Conservation (phyloP, 1,139 yeast genomes). For the Taiozyma onychis region DNA sequence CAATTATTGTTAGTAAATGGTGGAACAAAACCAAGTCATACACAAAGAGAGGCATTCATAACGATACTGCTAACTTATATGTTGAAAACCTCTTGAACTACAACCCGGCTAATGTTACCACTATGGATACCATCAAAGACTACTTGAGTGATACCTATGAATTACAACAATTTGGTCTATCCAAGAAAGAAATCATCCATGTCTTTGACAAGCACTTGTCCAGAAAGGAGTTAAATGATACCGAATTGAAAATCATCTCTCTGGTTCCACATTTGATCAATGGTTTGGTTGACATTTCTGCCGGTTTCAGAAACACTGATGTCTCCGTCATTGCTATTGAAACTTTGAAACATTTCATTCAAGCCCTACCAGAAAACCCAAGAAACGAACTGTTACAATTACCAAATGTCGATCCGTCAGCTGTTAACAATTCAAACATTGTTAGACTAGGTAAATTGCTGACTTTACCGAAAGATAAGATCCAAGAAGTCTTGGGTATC, state of each 20-base stretch:
- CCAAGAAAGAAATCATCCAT: slow-evolving; percentile 41
- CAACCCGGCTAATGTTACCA: slow-evolving; percentile 70
- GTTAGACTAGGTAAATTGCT: slow-evolving; percentile 64
- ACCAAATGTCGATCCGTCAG: slow-evolving; percentile 56
- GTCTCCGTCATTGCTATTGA: slow-evolving; percentile 57
- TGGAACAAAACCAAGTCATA: slow-evolving; percentile 80
- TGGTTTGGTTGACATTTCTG: slow-evolving; percentile 77
- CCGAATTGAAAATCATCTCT: slow-evolving; percentile 52
- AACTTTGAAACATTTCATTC: slow-evolving; percentile 67
- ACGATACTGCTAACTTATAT: slow-evolving; percentile 73
- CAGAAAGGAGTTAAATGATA: slow-evolving; percentile 38
- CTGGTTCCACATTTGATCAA: slow-evolving; percentile 60
- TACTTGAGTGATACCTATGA: slow-evolving; percentile 65
- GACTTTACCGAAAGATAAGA: slow-evolving; percentile 49
- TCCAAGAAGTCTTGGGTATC: slow-evolving; percentile 52
- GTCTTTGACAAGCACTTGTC: slow-evolving; percentile 53
- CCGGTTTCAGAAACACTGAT: slow-evolving; percentile 70
- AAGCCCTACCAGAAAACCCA: slow-evolving; percentile 62
- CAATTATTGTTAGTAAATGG: slow-evolving; percentile 79
- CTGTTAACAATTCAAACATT: slow-evolving; percentile 38
- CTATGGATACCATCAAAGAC: slow-evolving; percentile 50
- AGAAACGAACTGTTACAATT: slow-evolving; percentile 71
- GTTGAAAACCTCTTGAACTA: slow-evolving; percentile 60
- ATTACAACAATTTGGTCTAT: slow-evolving; percentile 39
- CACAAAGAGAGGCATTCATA: slow-evolving; percentile 80